A percentile compares a stretch with the other conserved stretches of the same genome.
Conservation (phyloP, 179 eudicot species). For the Vitellaria paradoxa region DNA sequence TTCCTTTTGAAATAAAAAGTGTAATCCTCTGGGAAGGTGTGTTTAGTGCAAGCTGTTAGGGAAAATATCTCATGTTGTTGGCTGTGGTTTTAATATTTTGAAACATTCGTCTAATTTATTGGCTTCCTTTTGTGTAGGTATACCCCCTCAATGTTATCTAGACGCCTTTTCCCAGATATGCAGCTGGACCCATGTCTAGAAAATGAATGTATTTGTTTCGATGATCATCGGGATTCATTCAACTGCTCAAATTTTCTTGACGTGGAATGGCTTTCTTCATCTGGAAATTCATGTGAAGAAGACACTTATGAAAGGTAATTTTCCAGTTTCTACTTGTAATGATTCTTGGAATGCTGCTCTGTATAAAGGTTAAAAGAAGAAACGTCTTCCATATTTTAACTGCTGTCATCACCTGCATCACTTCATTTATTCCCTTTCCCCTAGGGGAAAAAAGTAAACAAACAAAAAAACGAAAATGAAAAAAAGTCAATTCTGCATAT, state of each 20-base stretch:
- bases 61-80: not conserved
- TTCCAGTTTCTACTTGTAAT: not conserved
- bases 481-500: not conserved
- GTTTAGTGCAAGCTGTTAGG: not conserved
- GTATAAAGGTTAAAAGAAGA: not conserved
- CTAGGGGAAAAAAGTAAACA: too few species aligned
- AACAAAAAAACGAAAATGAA: too few species aligned
- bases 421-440: not conserved
- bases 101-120: not conserved
- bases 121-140: conserved; percentile 41
- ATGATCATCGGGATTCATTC: conserved; percentile 51
- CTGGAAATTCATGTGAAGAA: conserved; percentile 93
- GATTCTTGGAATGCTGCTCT: not conserved
- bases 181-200: conserved; percentile 39
- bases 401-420: not conserved
- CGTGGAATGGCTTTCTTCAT: conserved; percentile 86
- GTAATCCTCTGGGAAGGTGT: not conserved
- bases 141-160: conserved; percentile 60
- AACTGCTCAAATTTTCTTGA: conserved; percentile 83
- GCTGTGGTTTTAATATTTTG: not conserved
- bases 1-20: not conserved
- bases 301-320: conserved; percentile 64
- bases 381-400: not conserved
- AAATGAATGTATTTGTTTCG: conserved; percentile 44
- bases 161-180: conserved; percentile 53